Percentiles rank a stretch among this genome's conserved stretches.
phyloP scores from a whole-genome alignment of 2,329 filamentous ascomycete genomes.

The Penicillium griseofulvum region DNA sequence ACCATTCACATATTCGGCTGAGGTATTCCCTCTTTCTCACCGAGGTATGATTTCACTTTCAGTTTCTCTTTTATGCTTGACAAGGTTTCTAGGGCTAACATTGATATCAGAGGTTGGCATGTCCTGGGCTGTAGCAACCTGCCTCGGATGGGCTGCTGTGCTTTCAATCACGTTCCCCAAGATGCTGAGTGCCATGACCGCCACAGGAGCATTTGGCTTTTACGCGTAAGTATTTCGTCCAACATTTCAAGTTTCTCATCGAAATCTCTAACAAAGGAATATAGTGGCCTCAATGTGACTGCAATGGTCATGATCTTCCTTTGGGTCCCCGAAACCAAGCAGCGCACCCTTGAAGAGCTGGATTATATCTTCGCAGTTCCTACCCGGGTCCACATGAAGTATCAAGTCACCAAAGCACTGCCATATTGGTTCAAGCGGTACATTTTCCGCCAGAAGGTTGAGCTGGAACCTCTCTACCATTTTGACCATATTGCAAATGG shows the following conservation, averaged over 20 bases:
- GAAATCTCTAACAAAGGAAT: constrained; percentile 1
- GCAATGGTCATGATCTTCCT: constrained; percentile 65
- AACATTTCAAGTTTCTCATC: not conserved
- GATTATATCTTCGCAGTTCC: constrained; percentile 61
- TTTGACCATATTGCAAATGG: constrained; percentile 34
- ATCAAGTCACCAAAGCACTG: constrained; percentile 56
- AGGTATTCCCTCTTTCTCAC: constrained; percentile 56
- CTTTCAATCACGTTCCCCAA: constrained; percentile 52
- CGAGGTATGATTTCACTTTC: constrained; percentile 38
- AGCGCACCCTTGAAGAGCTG: constrained; percentile 54
- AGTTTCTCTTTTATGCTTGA: constrained; percentile 15
- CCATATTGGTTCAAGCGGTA: constrained; percentile 63
- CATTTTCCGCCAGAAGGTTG: constrained; percentile 51
- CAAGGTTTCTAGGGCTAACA: constrained; percentile 16
- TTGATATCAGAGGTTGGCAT: constrained; percentile 46
- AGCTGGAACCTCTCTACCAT: constrained; percentile 53
- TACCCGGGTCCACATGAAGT: constrained; percentile 55
- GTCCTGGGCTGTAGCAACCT: constrained; percentile 47
- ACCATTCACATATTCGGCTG: constrained; percentile 54
- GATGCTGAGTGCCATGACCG: constrained; percentile 48
- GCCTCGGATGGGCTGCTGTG: constrained; percentile 50
- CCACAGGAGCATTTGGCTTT: constrained; percentile 59
- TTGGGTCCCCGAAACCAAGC: constrained; percentile 57
- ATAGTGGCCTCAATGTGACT: constrained; percentile 55
- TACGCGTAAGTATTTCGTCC: constrained; percentile 45